These are phyloP conservation scores for Leucocoprinus leucothites DNA, from an alignment of 768 basidiomycete genomes.

Conservation along the genomic window DNA sequence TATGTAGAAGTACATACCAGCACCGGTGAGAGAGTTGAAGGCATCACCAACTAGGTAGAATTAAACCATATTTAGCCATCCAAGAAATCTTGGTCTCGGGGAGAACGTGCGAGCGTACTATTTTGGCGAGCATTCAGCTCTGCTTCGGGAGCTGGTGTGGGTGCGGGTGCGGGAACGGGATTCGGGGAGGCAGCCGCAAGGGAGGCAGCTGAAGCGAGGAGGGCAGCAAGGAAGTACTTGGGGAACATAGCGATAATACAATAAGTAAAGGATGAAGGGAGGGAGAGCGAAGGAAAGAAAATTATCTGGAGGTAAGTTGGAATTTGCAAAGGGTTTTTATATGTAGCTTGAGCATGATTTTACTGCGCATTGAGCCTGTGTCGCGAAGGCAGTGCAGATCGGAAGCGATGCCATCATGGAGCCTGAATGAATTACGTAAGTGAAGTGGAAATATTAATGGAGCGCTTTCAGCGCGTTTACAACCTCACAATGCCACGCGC, in stretches of 20 bases:
- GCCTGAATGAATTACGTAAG: conserved; percentile 12
- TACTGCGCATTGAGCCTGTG: not conserved
- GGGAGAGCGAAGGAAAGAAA: conserved; percentile 16
- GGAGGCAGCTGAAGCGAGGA: conserved; percentile 33
- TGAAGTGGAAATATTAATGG: conserved; percentile 5
- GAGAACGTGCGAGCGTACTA: conserved; percentile 17
- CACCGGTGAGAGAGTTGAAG: conserved; percentile 10
- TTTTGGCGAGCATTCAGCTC: conserved; percentile 40
- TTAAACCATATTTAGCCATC: not conserved
- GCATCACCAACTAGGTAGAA: conserved; percentile 27
- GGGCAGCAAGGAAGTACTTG: conserved; percentile 30
- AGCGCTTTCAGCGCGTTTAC: not conserved
- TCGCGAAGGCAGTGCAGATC: conserved; percentile 4
- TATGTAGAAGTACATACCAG: not conserved
- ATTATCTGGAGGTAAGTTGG: not conserved
- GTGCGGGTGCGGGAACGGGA: conserved; percentile 19
- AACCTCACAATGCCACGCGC: conserved; percentile 65
- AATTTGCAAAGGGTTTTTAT: not conserved
- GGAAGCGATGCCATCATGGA: too few species aligned
- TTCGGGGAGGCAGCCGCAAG: conserved; percentile 33
- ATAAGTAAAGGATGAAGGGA: conserved; percentile 16
- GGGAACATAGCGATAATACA: conserved; percentile 33
- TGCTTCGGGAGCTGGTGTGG: not conserved
- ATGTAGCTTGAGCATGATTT: too few species aligned
- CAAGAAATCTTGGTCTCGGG: not conserved